Percentiles rank a stretch among this genome's conserved stretches.
Evolutionary conservation across 306 rosid species (phyloP).

Genomic region (Luffa aegyptiaca): DNA sequence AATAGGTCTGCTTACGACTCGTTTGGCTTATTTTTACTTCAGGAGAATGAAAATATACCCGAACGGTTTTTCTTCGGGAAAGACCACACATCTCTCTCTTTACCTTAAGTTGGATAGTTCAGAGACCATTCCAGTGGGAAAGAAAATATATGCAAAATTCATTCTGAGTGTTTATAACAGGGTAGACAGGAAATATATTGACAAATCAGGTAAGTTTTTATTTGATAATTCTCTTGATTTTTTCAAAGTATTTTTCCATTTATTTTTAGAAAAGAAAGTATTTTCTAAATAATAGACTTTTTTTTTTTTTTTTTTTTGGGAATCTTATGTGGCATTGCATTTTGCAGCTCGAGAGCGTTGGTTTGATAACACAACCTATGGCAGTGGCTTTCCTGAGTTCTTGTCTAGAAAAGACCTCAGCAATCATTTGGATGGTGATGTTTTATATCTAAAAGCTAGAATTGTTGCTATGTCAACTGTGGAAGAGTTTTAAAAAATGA

Average conservation of each 20-base stretch:
- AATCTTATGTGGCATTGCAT: neutral
- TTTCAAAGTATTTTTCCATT: too few species aligned
- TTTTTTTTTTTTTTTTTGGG: neutral
- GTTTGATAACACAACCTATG: neutral
- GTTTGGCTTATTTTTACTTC: neutral
- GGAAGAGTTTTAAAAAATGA: neutral
- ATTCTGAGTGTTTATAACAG: neutral
- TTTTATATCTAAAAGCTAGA: neutral
- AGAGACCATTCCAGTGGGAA: neutral
- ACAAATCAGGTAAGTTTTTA: neutral
- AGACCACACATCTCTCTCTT: neutral
- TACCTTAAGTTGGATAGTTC: conserved; percentile 5
- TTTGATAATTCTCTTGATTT: neutral
- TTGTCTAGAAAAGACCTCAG: neutral
- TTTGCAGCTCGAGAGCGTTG: neutral
- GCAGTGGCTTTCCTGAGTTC: neutral
- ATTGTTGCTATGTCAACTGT: neutral
- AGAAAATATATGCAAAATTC: conserved; percentile 5
- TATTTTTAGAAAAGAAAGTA: too few species aligned
- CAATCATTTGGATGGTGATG: neutral
- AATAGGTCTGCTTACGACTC: neutral
- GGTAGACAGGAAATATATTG: neutral
- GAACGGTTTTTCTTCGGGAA: neutral
- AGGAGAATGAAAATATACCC: neutral
- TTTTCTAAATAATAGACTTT: too few species aligned